Percentiles rank a stretch among this genome's conserved stretches.
Conservation (phyloP, 331 rosid species). For the Cucumis variabilis region DNA sequence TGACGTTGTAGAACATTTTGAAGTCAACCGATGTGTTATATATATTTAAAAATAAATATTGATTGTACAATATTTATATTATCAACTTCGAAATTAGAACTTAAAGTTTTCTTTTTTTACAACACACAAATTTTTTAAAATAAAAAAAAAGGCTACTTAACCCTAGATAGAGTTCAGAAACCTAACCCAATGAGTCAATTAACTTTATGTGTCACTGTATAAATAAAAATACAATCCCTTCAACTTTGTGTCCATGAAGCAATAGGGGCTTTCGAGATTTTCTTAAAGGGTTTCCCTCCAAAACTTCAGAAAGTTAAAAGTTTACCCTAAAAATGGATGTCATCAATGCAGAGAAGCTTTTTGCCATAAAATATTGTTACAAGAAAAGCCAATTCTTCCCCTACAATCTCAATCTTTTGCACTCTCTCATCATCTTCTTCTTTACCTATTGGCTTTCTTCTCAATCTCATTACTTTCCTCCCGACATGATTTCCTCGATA, state of each 20-base stretch:
- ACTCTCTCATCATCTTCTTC: slow-evolving; percentile 28
- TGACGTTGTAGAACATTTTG: no score
- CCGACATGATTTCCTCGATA: not conserved
- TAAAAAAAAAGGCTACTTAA: not conserved
- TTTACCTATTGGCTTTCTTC: not conserved
- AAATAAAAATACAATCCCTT: not conserved
- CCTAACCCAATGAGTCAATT: not conserved
- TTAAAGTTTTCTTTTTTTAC: no score
- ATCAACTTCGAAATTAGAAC: no score
- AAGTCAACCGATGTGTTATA: no score
- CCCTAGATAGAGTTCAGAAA: not conserved
- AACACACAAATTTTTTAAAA: no score
- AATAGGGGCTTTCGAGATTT: not conserved
- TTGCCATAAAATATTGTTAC: slow-evolving; percentile 38
- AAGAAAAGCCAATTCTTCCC: slow-evolving; percentile 31
- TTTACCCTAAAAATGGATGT: not conserved
- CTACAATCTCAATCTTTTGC: slow-evolving; percentile 36
- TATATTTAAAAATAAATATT: not conserved
- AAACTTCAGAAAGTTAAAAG: not conserved
- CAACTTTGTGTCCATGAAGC: not conserved
- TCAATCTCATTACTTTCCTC: not conserved
- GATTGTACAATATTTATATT: no score
- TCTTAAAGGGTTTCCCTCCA: not conserved
- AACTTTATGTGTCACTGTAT: slow-evolving; percentile 9
- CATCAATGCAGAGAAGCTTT: slow-evolving; percentile 28